phyloP scores from a whole-genome alignment of 1,139 yeast species.

The Magnusiomyces magnusii region DNA sequence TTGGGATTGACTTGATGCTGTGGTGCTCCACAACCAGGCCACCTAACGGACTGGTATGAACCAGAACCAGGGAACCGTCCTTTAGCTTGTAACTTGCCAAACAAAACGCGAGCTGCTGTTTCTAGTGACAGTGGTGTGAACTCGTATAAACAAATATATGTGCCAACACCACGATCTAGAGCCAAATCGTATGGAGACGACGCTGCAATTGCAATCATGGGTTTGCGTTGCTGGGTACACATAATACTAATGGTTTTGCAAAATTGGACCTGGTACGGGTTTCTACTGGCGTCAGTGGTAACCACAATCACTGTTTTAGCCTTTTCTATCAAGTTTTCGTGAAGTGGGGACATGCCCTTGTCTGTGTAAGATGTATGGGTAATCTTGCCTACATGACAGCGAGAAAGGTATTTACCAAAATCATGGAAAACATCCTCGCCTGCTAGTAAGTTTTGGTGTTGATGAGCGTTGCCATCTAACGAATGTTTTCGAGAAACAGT shows the following conservation, averaged over 20 bases:
- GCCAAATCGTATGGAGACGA: constrained; percentile 60
- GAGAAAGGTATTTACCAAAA: constrained; percentile 28
- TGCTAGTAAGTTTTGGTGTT: constrained; percentile 14
- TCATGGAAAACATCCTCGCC: constrained; percentile 54
- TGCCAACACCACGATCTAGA: constrained; percentile 47
- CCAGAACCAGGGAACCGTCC: constrained; percentile 52
- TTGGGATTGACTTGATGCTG: constrained; percentile 16
- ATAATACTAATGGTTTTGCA: constrained; percentile 51
- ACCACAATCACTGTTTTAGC: constrained; percentile 51
- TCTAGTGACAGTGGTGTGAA: constrained; percentile 47
- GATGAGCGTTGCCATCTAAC: neutral
- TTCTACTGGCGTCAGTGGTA: constrained; percentile 56
- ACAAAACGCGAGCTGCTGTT: constrained; percentile 44
- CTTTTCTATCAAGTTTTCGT: constrained; percentile 49
- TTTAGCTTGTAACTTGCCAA: constrained; percentile 47
- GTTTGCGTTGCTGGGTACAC: constrained; percentile 49
- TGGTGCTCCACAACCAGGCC: constrained; percentile 22
- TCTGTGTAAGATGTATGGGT: constrained; percentile 59
- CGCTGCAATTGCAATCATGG: constrained; percentile 53
- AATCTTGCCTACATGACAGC: constrained; percentile 39
- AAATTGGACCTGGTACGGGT: constrained; percentile 57
- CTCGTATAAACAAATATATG: constrained; percentile 57
- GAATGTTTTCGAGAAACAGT: constrained; percentile 31
- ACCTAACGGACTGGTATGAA: constrained; percentile 22
- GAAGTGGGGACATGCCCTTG: constrained; percentile 54